Evolutionary conservation across 176 grass and related monocot species (phyloP), one percentile per base, ranked within the genome.

Genomic region (Dendrocalamus sinicus): DNA sequence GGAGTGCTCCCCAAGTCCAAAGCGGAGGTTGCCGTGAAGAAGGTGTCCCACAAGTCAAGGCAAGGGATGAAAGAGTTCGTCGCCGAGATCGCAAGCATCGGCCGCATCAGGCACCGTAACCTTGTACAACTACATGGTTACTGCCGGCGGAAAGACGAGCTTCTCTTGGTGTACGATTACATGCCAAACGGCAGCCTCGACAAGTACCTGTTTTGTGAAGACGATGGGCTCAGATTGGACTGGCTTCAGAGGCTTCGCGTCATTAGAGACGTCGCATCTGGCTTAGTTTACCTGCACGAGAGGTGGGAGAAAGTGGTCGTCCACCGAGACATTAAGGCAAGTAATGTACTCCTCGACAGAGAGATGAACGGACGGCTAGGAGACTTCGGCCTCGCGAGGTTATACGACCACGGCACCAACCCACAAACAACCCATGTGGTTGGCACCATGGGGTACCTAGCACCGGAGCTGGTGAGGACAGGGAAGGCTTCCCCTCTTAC

Each of bases 21-120:
- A 76, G 28, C 9, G 23, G 40, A 68, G 44, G 14, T 88, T 3
- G 86, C 86, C 12, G 72, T 88, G 28, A 88, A 88, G 79, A 82
- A 61, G 14, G 78, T 88, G 79, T 82, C 86, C 6, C 86, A 88
- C 26, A 79, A 82, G 51, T 83, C 86, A 0, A 88, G 79, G 10
- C 86, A 88, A 69, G 86, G 86, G 26, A 59, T 88, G 62, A 88
- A 68, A 9, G 63, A 88, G 43, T 88, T 88, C 59, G 75, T 88
- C 19, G 79, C 86, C 0, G 86, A 88, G 52, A 20, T 88, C 9
- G 72, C 76, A 65, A 83, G 72, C 0, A 83, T 88, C 12, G 86
- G 79, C 30, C 64, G 40, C 0, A 79, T 88, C 15, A 54, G 86
- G 26, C 86, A 88, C 19, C 86, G 77, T 7, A 87, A 66, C 35